Percentiles rank a stretch among this genome's conserved stretches.
Conservation (phyloP, 805 yeast genomes). For the Candida silvatica region DNA sequence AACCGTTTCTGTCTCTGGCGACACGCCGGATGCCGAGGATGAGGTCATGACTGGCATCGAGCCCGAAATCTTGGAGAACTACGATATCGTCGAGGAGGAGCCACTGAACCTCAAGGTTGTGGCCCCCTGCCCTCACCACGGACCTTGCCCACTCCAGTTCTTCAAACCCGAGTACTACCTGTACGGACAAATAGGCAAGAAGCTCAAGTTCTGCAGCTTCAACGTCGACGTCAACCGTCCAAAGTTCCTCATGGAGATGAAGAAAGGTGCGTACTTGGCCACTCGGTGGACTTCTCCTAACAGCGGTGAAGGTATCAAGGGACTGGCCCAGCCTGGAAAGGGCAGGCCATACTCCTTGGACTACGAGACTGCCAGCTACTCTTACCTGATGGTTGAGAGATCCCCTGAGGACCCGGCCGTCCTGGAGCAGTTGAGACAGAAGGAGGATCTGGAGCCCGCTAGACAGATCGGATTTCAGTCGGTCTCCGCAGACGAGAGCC, state of each 20-base stretch:
- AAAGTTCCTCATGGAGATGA: constrained; percentile 69
- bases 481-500: constrained; percentile 39
- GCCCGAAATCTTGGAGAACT: constrained; percentile 18
- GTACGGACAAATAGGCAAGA: constrained; percentile 42
- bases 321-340: constrained; percentile 23
- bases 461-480: constrained; percentile 22
- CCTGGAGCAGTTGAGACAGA: constrained; percentile 7
- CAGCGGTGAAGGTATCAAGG: constrained; percentile 46
- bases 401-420: constrained; percentile 30
- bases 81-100: constrained; percentile 4
- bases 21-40: constrained; percentile 8
- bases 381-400: constrained; percentile 68
- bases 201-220: constrained; percentile 69
- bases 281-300: constrained; percentile 58
- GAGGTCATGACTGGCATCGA: constrained; percentile 13
- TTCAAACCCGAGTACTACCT: constrained; percentile 62
- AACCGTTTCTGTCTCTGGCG: constrained; percentile 28
- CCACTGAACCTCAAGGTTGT: constrained; percentile 50
- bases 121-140: constrained; percentile 91
- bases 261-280: constrained; percentile 70
- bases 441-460: constrained; percentile 8
- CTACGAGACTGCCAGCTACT: constrained; percentile 61
- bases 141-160: constrained; percentile 76
- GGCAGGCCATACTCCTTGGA: constrained; percentile 72
- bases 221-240: constrained; percentile 71